These are phyloP conservation scores for Stephania cephalantha DNA, from an alignment of 164 flowering plant species.

Conservation along the genomic window DNA sequence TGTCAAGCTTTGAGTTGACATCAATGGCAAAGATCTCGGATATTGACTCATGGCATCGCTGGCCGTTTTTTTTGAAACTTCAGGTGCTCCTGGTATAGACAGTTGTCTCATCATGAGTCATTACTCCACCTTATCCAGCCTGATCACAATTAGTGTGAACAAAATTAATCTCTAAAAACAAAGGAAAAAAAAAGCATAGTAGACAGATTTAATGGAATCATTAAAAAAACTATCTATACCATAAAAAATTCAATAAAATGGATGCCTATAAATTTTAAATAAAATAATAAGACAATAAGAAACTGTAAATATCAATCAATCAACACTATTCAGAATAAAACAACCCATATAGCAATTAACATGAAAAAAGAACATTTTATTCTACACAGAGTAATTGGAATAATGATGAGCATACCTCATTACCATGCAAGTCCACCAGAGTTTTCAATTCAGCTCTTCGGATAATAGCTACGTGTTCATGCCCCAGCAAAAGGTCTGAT, in stretches of 20 bases:
- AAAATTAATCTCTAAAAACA: background rate
- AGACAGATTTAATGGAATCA: background rate
- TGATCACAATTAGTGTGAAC: constrained; percentile 17
- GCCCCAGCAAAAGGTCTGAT: constrained; percentile 69
- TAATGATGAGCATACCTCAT: constrained; percentile 48
- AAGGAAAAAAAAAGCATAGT: background rate
- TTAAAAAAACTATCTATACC: background rate
- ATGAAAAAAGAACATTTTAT: background rate
- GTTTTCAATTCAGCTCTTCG: constrained; percentile 98
- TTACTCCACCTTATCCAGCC: constrained; percentile 99
- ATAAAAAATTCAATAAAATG: background rate
- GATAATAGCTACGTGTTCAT: constrained; percentile 73
- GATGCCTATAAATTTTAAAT: background rate
- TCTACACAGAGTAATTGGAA: background rate
- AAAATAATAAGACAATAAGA: background rate
- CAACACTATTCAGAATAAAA: background rate
- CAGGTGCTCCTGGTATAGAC: constrained; percentile 97
- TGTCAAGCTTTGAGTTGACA: constrained; percentile 58
- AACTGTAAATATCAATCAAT: background rate
- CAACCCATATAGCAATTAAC: background rate
- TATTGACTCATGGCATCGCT: constrained; percentile 92
- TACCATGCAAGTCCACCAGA: constrained; percentile 87
- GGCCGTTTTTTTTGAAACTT: constrained; percentile 79
- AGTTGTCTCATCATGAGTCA: constrained; percentile 95
- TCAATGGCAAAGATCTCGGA: constrained; percentile 82